Base-by-base conservation (phyloP, 441 rosid genomes). In the Theobroma grandiflorum region DNA sequence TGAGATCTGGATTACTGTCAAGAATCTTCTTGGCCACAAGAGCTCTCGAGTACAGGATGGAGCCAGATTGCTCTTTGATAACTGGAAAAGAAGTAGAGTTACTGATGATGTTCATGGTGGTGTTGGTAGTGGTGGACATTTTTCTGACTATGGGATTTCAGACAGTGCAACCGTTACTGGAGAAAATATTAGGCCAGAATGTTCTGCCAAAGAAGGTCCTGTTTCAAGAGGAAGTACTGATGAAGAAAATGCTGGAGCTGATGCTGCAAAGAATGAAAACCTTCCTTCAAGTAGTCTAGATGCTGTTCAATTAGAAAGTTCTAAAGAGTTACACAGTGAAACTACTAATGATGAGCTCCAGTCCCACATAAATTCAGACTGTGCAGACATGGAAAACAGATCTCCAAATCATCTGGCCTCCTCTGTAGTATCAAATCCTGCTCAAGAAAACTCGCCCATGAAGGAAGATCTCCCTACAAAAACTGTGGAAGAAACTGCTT, bases 1-100 rank as follows among this genome's bases (percentile, higher is more conserved):
- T n/a, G 98, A 97, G 79, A 86, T 94, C 84, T 90, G 90, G 90
- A 85, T 64, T 77, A 88, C 95, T 40, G 89, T 97, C 74, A 83
- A 88, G 86, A 87, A 81, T 80, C 96, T 97, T 84, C 89, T 91
- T 80, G 89, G 87, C 80, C 98, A 94, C 83, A 84, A 80, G 71
- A 89, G 90, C 84, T 86, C 86, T 63, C 91, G 76, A 75, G 87
- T 95, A 80, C 95, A 86, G 89, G 97, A 91, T 57, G 90, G 82
- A 79, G 99, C 98, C 67, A 90, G 88, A 83, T 89, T 87, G 75
- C 86, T 95, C 8, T 85, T 84, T 69, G 87, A 84, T 87, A 82
- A 89, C 86, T 95, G 95, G 98, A 90, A 91, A 84, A 85, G 76
- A 74, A 85, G 79, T 52, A 85, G 69, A 52, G 85, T 26, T 67